Percentiles rank a stretch among this genome's conserved stretches.
These are phyloP conservation scores for Panicum miliaceum DNA, from an alignment of 176 grass and related monocot genomes.

Conservation along the genomic window DNA sequence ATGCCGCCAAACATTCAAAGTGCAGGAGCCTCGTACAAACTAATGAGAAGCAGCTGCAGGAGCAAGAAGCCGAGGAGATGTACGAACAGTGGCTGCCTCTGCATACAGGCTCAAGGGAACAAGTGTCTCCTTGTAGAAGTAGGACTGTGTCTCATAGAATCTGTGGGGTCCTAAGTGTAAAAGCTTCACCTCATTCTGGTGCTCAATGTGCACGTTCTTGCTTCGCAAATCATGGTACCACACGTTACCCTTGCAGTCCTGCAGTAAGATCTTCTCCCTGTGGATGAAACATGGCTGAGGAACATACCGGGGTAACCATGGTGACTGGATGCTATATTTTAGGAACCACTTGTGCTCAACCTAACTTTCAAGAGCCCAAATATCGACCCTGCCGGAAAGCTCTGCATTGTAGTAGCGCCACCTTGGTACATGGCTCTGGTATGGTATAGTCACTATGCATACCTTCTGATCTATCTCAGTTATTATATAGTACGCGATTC, in stretches of 20 bases:
- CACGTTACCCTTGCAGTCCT: not conserved
- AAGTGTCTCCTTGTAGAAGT: constrained; percentile 37
- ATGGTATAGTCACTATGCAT: constrained; percentile 27
- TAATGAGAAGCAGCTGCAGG: not conserved
- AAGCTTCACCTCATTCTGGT: constrained; percentile 24
- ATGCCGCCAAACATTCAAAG: not conserved
- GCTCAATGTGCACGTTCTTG: not conserved
- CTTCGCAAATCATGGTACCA: constrained; percentile 32
- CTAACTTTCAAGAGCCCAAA: constrained; percentile 44
- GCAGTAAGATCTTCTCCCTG: constrained; percentile 36
- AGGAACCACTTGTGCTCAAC: constrained; percentile 32
- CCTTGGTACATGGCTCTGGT: constrained; percentile 3
- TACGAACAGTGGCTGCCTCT: constrained; percentile 23
- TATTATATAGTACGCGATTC: constrained; percentile 8
- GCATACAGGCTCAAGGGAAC: constrained; percentile 39
- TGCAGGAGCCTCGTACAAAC: not conserved
- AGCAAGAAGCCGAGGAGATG: constrained; percentile 1
- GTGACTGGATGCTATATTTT: constrained; percentile 30
- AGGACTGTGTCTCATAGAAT: constrained; percentile 36
- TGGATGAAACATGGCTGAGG: constrained; percentile 52
- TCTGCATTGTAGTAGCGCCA: constrained; percentile 36
- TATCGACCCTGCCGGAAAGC: constrained; percentile 24
- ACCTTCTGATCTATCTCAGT: constrained; percentile 22
- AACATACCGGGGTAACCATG: not conserved
- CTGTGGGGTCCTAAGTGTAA: constrained; percentile 14